These are phyloP conservation scores for Phyllosticta citrichinensis DNA, from an alignment of 2,329 filamentous ascomycete species.

Conservation along the genomic window DNA sequence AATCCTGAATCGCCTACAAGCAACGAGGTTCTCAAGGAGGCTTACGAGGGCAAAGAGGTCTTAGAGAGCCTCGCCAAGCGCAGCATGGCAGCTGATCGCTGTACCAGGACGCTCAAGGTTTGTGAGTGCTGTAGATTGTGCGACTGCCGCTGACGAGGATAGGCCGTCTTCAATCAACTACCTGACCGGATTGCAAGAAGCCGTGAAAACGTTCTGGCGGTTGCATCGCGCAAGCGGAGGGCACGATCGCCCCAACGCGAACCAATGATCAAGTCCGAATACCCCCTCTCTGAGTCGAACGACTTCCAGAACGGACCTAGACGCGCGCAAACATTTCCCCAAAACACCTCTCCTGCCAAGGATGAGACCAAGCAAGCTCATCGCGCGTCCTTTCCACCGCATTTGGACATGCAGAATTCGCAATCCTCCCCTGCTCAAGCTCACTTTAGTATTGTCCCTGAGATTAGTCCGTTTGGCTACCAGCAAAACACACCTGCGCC, in stretches of 20 bases:
- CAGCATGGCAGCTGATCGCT: slow-evolving; percentile 82
- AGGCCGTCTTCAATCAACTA: slow-evolving; percentile 76
- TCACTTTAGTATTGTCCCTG: not conserved
- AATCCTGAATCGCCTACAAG: slow-evolving; percentile 67
- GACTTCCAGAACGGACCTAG: slow-evolving; percentile 13
- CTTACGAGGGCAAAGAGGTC: slow-evolving; percentile 72
- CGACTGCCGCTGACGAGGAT: slow-evolving; percentile 6
- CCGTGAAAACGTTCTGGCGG: slow-evolving; percentile 15
- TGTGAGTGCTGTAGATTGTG: not conserved
- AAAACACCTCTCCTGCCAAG: slow-evolving; percentile 7
- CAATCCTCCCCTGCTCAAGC: not conserved
- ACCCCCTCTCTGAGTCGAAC: slow-evolving; percentile 1
- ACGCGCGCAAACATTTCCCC: slow-evolving; percentile 28
- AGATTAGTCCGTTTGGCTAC: not conserved
- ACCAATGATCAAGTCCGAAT: slow-evolving; percentile 2
- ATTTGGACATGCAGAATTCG: slow-evolving; percentile 14
- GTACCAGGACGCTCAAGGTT: slow-evolving; percentile 61
- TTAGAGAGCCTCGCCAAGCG: slow-evolving; percentile 68
- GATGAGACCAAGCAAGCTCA: not conserved
- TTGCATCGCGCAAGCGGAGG: slow-evolving; percentile 27
- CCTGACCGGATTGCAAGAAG: slow-evolving; percentile 56
- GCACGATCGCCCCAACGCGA: slow-evolving; percentile 22
- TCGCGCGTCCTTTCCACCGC: slow-evolving; percentile 18
- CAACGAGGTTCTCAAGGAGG: slow-evolving; percentile 75
- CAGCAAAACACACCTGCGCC: slow-evolving; percentile 4